Evolutionary conservation across 495 filamentous ascomycete genomes (phyloP), one percentile per base, ranked within the genome.

Genomic region (Penicilliopsis zonata): DNA sequence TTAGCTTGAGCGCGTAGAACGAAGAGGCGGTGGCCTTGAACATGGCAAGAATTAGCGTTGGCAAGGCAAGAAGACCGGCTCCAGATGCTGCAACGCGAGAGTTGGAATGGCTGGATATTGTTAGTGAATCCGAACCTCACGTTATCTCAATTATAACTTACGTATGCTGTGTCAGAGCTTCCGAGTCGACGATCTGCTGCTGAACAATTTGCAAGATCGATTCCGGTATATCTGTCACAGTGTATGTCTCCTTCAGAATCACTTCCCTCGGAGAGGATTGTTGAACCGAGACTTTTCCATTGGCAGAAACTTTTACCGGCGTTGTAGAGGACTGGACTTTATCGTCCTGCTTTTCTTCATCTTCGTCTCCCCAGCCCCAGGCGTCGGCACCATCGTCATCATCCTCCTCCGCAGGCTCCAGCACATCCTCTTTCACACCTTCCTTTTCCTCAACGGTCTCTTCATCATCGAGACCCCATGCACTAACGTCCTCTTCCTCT

Each of bases 1-100:
- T 53, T 22, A 76, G 63, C 13, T 65, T 63, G 27, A 67, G 42
- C 0, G 66, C 52, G 54, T 99, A 99, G 49, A 82, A 84, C 7
- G 76, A 73, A 3, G 85, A 75, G 3, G 86, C 80, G 2, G 83
- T 76, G 9, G 90, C 86, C 30, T 92, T 80, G 57, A 87, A 96
- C 73, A 93, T 82, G 16, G 87, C 84, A 14, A 99, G 60, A 13
- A 87, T 69, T 18, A 92, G 70, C 1, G 82, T 82, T 16, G 90
- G 88, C 7, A 99, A 59, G 23, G 75, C 70, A 43, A 86, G 79
- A 5, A 99, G 67, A 3, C 75, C 82, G 14, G 73, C 51, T 5
- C 81, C 82, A 5, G 85, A 84, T 13, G 80, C 64, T 4, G 80
- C 67, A 26, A 94, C 68, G 9, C 69, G 59, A 5, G 74, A 72